Percentiles rank a stretch among this genome's conserved stretches.
phyloP scores from a whole-genome alignment of 2,329 filamentous ascomycete genomes.

The Diaporthe eres region DNA sequence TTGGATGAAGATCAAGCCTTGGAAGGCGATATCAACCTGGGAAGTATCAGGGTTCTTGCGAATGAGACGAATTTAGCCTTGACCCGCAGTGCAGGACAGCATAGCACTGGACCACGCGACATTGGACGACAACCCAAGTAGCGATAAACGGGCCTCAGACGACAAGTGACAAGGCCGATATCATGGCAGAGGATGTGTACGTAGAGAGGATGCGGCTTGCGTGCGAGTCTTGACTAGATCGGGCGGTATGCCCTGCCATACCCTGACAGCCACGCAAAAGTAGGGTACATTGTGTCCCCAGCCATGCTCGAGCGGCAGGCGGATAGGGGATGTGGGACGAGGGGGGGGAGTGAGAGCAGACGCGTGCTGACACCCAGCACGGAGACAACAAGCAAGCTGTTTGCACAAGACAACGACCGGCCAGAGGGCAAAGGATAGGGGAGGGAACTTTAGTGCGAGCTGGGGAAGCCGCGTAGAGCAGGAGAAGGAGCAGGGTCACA shows the following conservation, averaged over 20 bases:
- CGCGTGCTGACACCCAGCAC: slow-evolving; percentile 27
- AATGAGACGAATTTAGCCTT: slow-evolving; percentile 38
- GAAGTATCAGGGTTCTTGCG: slow-evolving; percentile 38
- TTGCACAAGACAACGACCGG: slow-evolving; percentile 2
- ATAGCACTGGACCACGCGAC: slow-evolving; percentile 32
- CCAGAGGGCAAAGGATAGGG: slow-evolving; percentile 22
- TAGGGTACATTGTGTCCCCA: slow-evolving; percentile 14
- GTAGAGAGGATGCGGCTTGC: slow-evolving; percentile 37
- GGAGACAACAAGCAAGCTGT: slow-evolving; percentile 28
- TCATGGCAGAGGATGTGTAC: slow-evolving; percentile 25
- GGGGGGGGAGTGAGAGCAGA: neutral
- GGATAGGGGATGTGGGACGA: neutral
- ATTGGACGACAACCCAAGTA: slow-evolving; percentile 20
- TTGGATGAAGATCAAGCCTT: slow-evolving; percentile 49
- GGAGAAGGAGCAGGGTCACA: slow-evolving; percentile 25
- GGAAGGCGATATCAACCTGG: slow-evolving; percentile 38
- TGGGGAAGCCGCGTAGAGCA: slow-evolving; percentile 15
- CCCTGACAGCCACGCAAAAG: slow-evolving; percentile 22
- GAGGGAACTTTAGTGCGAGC: slow-evolving; percentile 18
- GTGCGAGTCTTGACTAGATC: slow-evolving; percentile 39
- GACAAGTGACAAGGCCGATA: slow-evolving; percentile 25
- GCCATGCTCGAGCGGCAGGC: slow-evolving; percentile 10
- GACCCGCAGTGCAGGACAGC: slow-evolving; percentile 37
- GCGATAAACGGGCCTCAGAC: slow-evolving; percentile 14
- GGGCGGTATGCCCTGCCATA: slow-evolving; percentile 37